These are phyloP conservation scores for Psilocybe cyanescens DNA, from an alignment of 768 basidiomycete genomes.

Conservation along the genomic window DNA sequence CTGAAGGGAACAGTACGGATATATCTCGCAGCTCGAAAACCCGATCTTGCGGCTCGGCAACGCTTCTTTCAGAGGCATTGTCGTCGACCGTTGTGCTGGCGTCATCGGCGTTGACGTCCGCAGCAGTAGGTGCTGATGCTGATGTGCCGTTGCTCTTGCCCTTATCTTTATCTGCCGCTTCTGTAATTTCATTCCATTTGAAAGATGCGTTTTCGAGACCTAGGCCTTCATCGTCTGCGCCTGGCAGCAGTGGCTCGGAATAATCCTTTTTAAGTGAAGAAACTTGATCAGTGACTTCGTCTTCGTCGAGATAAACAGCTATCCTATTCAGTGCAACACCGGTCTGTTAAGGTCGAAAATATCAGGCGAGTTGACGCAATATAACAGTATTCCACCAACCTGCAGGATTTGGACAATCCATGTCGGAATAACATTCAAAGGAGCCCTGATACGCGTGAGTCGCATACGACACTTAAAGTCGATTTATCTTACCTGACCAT, in stretches of 20 bases:
- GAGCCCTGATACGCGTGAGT: conserved; percentile 42
- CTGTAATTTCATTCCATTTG: conserved; percentile 61
- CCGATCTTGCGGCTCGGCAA: conserved; percentile 40
- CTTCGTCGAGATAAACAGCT: conserved; percentile 67
- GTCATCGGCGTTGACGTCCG: conserved; percentile 21
- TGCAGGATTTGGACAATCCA: conserved; percentile 82
- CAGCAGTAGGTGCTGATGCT: conserved; percentile 14
- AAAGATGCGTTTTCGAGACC: conserved; percentile 64
- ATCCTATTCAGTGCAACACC: conserved; percentile 71
- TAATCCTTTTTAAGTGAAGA: conserved; percentile 57
- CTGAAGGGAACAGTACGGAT: conserved; percentile 70
- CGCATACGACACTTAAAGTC: neutral
- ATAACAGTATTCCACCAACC: conserved; percentile 25
- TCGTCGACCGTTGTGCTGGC: conserved; percentile 26
- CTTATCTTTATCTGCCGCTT: conserved; percentile 26
- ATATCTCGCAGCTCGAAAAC: conserved; percentile 73
- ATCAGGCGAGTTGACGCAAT: neutral
- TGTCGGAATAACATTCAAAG: conserved; percentile 79
- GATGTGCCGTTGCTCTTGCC: conserved; percentile 16
- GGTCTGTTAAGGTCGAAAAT: conserved; percentile 37
- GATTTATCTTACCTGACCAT: conserved; percentile 69
- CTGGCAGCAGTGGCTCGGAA: conserved; percentile 29
- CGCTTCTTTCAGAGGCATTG: conserved; percentile 22
- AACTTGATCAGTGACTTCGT: conserved; percentile 71
- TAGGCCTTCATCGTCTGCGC: conserved; percentile 45